Percentiles rank a stretch among this genome's conserved stretches.
Evolutionary conservation across 192 early-diverging fungal genomes (phyloP).

Genomic region (Linnemannia elongata): DNA sequence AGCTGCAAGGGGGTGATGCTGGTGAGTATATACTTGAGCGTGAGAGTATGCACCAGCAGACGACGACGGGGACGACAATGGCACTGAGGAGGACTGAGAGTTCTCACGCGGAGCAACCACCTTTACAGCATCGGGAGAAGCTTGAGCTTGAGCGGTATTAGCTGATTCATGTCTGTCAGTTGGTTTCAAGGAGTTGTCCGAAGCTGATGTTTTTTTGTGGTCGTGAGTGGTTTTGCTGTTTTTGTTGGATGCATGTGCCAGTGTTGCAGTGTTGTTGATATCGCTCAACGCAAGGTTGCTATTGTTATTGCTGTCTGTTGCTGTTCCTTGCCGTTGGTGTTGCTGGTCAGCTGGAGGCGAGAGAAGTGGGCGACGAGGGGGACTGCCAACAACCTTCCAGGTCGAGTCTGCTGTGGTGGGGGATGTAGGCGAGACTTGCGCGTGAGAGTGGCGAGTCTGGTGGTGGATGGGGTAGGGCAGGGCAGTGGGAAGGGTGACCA

Average conservation of each 20-base stretch:
- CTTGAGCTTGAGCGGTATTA: constrained; percentile 3
- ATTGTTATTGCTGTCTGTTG: background rate
- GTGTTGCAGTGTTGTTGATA: background rate
- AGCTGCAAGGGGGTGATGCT: background rate
- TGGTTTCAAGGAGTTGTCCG: background rate
- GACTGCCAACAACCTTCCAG: constrained; percentile 75
- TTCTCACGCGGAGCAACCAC: background rate
- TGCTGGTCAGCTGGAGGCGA: constrained; percentile 52
- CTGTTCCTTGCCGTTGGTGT: background rate
- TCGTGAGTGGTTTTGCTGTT: background rate
- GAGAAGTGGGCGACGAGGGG: constrained; percentile 60
- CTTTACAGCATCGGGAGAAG: background rate
- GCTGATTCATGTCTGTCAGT: background rate
- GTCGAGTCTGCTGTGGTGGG: constrained; percentile 19
- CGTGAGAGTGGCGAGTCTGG: background rate
- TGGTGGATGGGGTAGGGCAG: constrained; percentile 23
- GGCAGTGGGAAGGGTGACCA: constrained; percentile 26
- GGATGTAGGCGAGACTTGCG: constrained; percentile 4
- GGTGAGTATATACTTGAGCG: background rate
- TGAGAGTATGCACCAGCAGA: background rate
- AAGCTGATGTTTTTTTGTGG: background rate
- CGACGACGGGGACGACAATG: background rate
- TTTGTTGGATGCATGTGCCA: background rate
- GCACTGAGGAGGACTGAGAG: background rate
- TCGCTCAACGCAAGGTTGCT: background rate